A percentile compares a stretch with the other conserved stretches of the same genome.
Conservation (phyloP, 2,329 filamentous ascomycete genomes). For the Bisporella sp. region DNA sequence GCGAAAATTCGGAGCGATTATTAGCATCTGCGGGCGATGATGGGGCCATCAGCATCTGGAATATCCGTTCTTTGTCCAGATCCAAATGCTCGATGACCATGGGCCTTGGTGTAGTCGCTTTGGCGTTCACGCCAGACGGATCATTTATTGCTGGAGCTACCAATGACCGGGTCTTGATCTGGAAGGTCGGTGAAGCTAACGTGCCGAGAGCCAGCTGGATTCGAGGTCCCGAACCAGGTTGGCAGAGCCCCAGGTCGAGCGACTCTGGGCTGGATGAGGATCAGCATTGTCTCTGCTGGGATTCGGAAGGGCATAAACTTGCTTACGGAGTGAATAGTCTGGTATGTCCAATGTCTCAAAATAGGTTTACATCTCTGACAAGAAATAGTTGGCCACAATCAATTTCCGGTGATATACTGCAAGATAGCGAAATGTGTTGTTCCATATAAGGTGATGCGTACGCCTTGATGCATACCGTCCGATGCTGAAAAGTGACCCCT, state of each 20-base stretch:
- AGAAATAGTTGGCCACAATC: too few relatives aligned
- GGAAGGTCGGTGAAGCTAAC: conserved; percentile 54
- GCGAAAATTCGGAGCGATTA: conserved; percentile 36
- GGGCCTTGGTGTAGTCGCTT: conserved; percentile 47
- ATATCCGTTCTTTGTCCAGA: conserved; percentile 49
- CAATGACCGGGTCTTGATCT: conserved; percentile 51
- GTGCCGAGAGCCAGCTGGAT: conserved; percentile 56
- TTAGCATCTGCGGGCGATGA: conserved; percentile 57
- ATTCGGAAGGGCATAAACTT: conserved; percentile 52
- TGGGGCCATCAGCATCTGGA: conserved; percentile 56
- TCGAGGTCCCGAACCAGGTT: conserved; percentile 46
- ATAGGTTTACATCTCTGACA: too few relatives aligned
- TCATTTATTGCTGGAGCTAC: conserved; percentile 57
- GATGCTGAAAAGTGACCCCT: too few relatives aligned
- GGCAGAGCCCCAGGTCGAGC: conserved; percentile 49
- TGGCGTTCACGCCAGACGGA: conserved; percentile 58
- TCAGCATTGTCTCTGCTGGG: conserved; percentile 56
- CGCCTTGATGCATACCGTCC: too few relatives aligned
- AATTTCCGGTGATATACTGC: too few relatives aligned
- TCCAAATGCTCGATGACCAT: conserved; percentile 55
- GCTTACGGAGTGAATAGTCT: conserved; percentile 57
- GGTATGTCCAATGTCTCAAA: conserved; percentile 35
- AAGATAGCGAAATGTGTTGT: too few relatives aligned
- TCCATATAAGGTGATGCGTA: too few relatives aligned
- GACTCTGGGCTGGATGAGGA: conserved; percentile 47